These are phyloP conservation scores for Salvia hispanica DNA, from an alignment of 257 asterid species.

Conservation along the genomic window DNA sequence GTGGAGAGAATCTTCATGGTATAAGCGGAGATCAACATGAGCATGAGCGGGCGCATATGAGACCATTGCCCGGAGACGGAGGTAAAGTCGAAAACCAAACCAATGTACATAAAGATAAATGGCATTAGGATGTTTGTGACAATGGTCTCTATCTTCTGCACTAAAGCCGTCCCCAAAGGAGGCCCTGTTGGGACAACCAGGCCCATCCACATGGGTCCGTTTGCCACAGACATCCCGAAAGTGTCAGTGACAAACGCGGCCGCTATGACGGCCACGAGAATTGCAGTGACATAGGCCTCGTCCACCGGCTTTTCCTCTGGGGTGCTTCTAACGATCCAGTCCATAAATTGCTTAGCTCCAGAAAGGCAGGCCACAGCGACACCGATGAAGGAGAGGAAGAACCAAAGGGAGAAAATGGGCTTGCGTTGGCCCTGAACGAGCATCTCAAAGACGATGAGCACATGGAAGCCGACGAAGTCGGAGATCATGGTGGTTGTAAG, in stretches of 20 bases:
- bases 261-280: conserved; percentile 58
- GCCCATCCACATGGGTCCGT: conserved; percentile 86
- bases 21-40: conserved; percentile 43
- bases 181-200: conserved; percentile 82
- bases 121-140: conserved; percentile 63
- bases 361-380: conserved; percentile 32
- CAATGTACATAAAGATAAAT: conserved; percentile 55
- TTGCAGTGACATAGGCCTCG: conserved; percentile 52
- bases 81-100: conserved; percentile 50
- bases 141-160: conserved; percentile 72
- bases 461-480: conserved; percentile 53
- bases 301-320: conserved; percentile 70
- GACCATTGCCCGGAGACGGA: conserved; percentile 49
- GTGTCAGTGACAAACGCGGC: conserved; percentile 53
- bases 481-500: conserved; percentile 47
- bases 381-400: conserved; percentile 32
- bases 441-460: conserved; percentile 52
- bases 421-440: conserved; percentile 47
- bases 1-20: conserved; percentile 45
- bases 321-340: conserved; percentile 58
- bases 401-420: conserved; percentile 38
- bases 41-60: conserved; percentile 45
- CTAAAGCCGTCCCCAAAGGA: conserved; percentile 64
- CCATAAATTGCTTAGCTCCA: conserved; percentile 53
- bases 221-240: conserved; percentile 60